These are phyloP conservation scores for Euphrasia confusa DNA, from an alignment of 257 asterid genomes.

Conservation along the genomic window DNA sequence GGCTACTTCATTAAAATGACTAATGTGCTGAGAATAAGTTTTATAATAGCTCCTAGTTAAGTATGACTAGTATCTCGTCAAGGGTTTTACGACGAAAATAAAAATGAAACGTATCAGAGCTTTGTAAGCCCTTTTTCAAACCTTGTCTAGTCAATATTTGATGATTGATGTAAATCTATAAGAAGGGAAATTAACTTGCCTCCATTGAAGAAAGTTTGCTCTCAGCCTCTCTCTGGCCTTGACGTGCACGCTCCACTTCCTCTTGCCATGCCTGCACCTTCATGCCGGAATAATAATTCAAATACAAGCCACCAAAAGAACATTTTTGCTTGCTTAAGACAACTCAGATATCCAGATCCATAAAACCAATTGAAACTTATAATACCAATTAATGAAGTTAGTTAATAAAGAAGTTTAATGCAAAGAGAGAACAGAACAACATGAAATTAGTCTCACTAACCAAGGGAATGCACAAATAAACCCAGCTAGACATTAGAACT, in stretches of 20 bases:
- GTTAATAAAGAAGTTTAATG: no score
- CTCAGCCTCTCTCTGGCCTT: conserved; percentile 97
- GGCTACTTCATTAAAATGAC: neutral
- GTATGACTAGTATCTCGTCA: neutral
- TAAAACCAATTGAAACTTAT: no score
- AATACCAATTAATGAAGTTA: no score
- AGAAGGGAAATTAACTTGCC: conserved; percentile 52
- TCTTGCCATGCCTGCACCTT: conserved; percentile 99
- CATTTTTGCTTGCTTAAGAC: neutral
- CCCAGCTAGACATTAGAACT: no score
- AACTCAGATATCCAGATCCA: no score
- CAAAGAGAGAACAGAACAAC: no score
- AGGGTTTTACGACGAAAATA: neutral
- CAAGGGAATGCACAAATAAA: no score
- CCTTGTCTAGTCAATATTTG: conserved; percentile 11
- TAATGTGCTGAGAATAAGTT: neutral
- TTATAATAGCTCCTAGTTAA: neutral
- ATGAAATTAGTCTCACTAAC: no score
- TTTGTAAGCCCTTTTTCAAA: neutral
- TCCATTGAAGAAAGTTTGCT: conserved; percentile 86
- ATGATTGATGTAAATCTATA: neutral
- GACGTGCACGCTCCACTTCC: conserved; percentile 99
- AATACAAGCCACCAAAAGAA: conserved; percentile 17
- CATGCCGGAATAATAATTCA: conserved; percentile 32
- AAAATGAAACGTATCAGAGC: neutral